Conservation (phyloP, 169 alveolate species). For the Eimeria nieschulzi region DNA sequence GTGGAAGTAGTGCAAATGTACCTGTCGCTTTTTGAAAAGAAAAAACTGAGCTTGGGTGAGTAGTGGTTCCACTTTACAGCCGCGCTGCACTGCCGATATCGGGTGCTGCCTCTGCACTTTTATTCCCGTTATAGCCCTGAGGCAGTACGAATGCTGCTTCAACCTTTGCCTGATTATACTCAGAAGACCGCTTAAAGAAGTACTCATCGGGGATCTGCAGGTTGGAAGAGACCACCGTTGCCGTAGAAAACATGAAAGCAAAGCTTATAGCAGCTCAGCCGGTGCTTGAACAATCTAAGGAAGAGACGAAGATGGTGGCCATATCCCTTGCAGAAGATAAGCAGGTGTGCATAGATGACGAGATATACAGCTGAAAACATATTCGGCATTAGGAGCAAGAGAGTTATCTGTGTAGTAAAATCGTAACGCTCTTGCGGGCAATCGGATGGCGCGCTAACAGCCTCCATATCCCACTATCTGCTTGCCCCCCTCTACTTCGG, state of each 20-base stretch:
- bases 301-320: conserved; percentile 71
- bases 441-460: neutral
- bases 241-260: conserved; percentile 89
- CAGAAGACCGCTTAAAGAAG: conserved; percentile 81
- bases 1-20: conserved; percentile 39
- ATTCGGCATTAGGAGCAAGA: too few species aligned
- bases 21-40: conserved; percentile 62
- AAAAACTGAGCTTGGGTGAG: conserved; percentile 73
- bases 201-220: conserved; percentile 91
- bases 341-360: conserved; percentile 75
- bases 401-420: too few species aligned
- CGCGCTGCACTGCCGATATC: neutral
- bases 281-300: conserved; percentile 85
- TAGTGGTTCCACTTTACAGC: neutral
- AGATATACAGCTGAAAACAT: neutral
- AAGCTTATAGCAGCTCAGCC: conserved; percentile 87
- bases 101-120: neutral
- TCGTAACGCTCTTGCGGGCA: neutral
- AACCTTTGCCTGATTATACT: neutral
- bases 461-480: too few species aligned
- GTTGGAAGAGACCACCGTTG: conserved; percentile 90
- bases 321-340: conserved; percentile 77
- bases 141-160: neutral
- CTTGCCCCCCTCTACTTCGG: too few species aligned
- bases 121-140: neutral